Base-by-base conservation (phyloP, 1,139 yeast genomes). In the Kodamaea derodonti region DNA sequence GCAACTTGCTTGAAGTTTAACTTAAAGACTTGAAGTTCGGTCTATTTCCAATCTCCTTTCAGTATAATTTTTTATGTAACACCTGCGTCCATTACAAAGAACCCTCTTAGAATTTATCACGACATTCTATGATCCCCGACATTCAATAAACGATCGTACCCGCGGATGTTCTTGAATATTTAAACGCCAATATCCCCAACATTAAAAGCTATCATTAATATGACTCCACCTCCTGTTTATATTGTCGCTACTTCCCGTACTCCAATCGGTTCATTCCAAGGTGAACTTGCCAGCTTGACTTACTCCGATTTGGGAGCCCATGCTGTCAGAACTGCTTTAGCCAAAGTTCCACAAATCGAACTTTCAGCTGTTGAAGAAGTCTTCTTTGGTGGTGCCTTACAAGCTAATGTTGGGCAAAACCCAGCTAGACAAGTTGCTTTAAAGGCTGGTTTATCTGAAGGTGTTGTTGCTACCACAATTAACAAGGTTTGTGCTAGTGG, bases 401-500 rank as follows among this genome's bases (percentile, higher is more conserved):
- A 86, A 53, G 97, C 97, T 47, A 87, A 87, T 54, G 80, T 87
- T 39, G 98, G 98, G 44, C 98, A 92, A 67, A 92, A 92, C 43
- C 97, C 97, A 31, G 98, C 97, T 29, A 84, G 97, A 65, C 98
- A 92, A 68, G 97, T 92, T 38, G 97, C 96, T 13, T 57, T 90
- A 48, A 84, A 81, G 58, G 85, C 97, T 17, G 97, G 97, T 15
- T 71, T 92, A 36, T 75, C 87, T 32, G 78, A 82, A 46, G 67
- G 76, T 42, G 78, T 86, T 36, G 83, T 87, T 33, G 95, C 96
- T 40, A 78, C 96, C 39, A 84, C 97, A 36, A 76, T 92, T 48
- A 92, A 92, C 77, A 92, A 92, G 69, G 97, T 92, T 38, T 92
- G 98, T 72, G 97, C 98, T 29, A 84, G 95, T 14, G 97, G 97